A percentile compares a stretch with the other conserved stretches of the same genome.
Evolutionary conservation across 345 rosid species (phyloP).

Genomic region (Ceriops tagal): DNA sequence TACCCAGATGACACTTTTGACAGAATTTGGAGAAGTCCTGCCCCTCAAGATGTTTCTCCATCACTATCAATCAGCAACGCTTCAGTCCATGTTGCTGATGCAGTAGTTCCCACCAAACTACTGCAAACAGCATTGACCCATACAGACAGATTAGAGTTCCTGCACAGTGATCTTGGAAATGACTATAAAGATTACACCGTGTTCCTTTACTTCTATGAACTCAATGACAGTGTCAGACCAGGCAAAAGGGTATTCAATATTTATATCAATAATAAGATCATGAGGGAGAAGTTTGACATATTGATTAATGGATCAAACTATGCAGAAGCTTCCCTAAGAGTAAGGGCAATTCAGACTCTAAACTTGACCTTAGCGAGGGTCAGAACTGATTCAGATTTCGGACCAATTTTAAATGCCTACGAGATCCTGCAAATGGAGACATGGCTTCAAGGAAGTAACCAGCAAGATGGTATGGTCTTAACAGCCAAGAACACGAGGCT

Average conservation of each 20-base stretch:
- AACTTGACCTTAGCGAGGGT: conserved; percentile 53
- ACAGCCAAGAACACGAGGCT: neutral
- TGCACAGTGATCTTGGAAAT: conserved; percentile 26
- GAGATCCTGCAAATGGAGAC: conserved; percentile 49
- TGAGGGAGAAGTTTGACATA: conserved; percentile 35
- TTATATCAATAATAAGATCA: conserved; percentile 36
- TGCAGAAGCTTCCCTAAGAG: conserved; percentile 27
- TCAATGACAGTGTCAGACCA: conserved; percentile 25
- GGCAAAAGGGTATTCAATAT: conserved; percentile 54
- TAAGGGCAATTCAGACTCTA: conserved; percentile 41
- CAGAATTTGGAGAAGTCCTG: conserved; percentile 49
- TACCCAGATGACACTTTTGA: conserved; percentile 48
- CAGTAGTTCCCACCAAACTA: conserved; percentile 43
- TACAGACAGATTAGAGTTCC: conserved; percentile 35
- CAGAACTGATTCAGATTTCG: conserved; percentile 33
- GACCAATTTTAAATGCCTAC: conserved; percentile 62
- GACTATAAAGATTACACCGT: conserved; percentile 37
- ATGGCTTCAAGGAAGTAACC: conserved; percentile 32
- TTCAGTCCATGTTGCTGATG: neutral
- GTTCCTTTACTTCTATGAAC: conserved; percentile 67
- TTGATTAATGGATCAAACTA: conserved; percentile 36
- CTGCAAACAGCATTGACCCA: conserved; percentile 42
- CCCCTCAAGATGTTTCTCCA: conserved; percentile 3
- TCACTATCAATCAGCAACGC: conserved; percentile 13
- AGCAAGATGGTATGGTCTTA: conserved; percentile 38